These are phyloP conservation scores for Amesomyces nigricolor DNA, from an alignment of 2,329 filamentous ascomycete species.

Conservation along the genomic window DNA sequence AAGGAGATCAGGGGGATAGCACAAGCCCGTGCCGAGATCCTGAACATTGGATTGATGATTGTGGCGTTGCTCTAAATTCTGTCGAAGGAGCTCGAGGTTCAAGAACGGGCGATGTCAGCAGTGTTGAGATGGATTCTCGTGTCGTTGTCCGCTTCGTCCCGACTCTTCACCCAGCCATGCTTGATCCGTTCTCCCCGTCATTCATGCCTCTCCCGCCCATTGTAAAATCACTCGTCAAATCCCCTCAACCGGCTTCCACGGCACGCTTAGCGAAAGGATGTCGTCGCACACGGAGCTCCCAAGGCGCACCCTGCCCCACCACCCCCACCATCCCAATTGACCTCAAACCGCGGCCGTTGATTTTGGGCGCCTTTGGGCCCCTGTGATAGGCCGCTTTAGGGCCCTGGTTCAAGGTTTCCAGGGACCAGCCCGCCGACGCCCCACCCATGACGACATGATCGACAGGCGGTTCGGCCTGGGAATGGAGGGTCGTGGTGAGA, in stretches of 20 bases:
- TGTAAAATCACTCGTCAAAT: neutral
- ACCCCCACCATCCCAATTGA: neutral
- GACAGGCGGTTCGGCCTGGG: neutral
- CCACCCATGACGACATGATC: constrained; percentile 16
- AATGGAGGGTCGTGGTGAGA: constrained; percentile 1
- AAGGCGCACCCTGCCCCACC: neutral
- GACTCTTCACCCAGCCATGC: too few species aligned
- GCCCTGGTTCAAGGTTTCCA: constrained; percentile 11
- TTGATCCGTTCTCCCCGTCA: too few species aligned
- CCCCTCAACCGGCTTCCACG: neutral
- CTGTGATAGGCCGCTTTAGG: constrained; percentile 5
- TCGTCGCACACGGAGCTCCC: neutral
- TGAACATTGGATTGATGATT: too few species aligned
- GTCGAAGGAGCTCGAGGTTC: too few species aligned
- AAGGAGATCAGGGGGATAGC: too few species aligned
- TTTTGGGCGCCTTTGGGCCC: constrained; percentile 1
- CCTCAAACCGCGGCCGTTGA: neutral
- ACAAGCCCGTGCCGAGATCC: too few species aligned
- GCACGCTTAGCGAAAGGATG: neutral
- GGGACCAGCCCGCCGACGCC: constrained; percentile 3
- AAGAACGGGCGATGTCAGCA: too few species aligned
- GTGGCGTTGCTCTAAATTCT: too few species aligned
- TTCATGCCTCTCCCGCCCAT: too few species aligned
- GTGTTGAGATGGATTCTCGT: too few species aligned
- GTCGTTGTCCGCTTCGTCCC: too few species aligned